Evolutionary conservation across 2,329 filamentous ascomycete species (phyloP).

Genomic region (Stemphylium beticola): DNA sequence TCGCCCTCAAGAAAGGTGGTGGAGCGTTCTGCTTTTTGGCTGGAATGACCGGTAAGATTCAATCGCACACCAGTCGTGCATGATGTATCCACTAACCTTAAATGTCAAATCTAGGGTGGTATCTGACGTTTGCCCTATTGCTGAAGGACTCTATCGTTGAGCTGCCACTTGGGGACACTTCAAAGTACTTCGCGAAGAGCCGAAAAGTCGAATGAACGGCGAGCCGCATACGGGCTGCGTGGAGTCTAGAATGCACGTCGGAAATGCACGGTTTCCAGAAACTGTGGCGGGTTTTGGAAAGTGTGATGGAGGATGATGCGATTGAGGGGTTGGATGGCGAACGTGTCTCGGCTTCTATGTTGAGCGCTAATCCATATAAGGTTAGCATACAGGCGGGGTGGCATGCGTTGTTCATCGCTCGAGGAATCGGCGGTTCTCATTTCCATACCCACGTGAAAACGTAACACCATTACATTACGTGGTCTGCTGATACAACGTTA

Average conservation of each 20-base stretch:
- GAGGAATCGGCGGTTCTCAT: not conserved
- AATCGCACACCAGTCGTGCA: too few relatives aligned
- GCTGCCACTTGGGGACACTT: slow-evolving; percentile 34
- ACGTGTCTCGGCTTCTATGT: not conserved
- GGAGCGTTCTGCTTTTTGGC: slow-evolving; percentile 57
- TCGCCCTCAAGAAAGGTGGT: slow-evolving; percentile 52
- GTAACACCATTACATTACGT: not conserved
- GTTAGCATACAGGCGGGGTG: not conserved
- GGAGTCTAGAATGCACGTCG: not conserved
- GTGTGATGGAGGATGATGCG: not conserved
- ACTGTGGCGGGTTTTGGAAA: not conserved
- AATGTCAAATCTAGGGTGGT: slow-evolving; percentile 14
- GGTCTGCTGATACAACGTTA: not conserved
- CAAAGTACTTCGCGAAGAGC: slow-evolving; percentile 34
- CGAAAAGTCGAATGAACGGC: slow-evolving; percentile 13
- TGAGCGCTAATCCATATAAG: not conserved
- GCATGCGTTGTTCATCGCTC: not conserved
- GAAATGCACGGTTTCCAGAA: not conserved
- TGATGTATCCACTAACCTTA: not conserved
- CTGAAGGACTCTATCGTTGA: slow-evolving; percentile 35
- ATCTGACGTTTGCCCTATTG: slow-evolving; percentile 31
- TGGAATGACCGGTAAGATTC: slow-evolving; percentile 55
- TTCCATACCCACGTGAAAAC: not conserved
- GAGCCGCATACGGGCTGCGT: not conserved
- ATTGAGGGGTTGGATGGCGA: slow-evolving; percentile 17